Conservation (phyloP, 768 basidiomycete genomes). For the Basidioascus undulatus region DNA sequence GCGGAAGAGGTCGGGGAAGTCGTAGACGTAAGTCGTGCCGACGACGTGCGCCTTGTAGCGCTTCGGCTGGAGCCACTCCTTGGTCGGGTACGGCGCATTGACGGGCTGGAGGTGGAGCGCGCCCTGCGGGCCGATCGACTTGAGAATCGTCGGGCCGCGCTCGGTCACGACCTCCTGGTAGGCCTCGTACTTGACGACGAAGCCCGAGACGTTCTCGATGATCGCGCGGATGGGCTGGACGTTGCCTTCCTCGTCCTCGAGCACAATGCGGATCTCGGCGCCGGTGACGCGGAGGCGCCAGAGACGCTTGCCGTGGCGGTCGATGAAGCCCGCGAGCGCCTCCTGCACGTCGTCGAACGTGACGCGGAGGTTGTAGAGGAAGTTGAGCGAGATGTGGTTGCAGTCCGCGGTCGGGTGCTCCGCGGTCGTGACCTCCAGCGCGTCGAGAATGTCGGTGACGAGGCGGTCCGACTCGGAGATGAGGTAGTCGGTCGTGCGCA, state of each 20-base stretch:
- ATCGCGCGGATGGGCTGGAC: slow-evolving; percentile 88
- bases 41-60: slow-evolving; percentile 96
- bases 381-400: slow-evolving; percentile 96
- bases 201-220: slow-evolving; percentile 96
- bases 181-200: slow-evolving; percentile 92
- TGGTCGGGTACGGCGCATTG: slow-evolving; percentile 78
- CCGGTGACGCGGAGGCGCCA: slow-evolving; percentile 97
- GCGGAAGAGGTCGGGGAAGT: slow-evolving; percentile 96
- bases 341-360: slow-evolving; percentile 90
- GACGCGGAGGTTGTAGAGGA: slow-evolving; percentile 86
- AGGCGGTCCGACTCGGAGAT: slow-evolving; percentile 66
- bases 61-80: slow-evolving; percentile 92
- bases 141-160: slow-evolving; percentile 80
- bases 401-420: slow-evolving; percentile 80
- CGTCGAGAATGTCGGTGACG: slow-evolving; percentile 77
- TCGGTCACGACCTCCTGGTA: slow-evolving; percentile 97
- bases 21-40: slow-evolving; percentile 95
- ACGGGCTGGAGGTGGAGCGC: slow-evolving; percentile 90
- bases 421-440: slow-evolving; percentile 76
- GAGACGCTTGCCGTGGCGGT: slow-evolving; percentile 88
- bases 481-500: slow-evolving; percentile 93
- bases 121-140: slow-evolving; percentile 94
- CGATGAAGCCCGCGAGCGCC: slow-evolving; percentile 96
- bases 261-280: slow-evolving; percentile 80
- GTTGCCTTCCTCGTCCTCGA: slow-evolving; percentile 87